phyloP scores from a whole-genome alignment of 306 rosid genomes.

The Trifolium subterraneum region DNA sequence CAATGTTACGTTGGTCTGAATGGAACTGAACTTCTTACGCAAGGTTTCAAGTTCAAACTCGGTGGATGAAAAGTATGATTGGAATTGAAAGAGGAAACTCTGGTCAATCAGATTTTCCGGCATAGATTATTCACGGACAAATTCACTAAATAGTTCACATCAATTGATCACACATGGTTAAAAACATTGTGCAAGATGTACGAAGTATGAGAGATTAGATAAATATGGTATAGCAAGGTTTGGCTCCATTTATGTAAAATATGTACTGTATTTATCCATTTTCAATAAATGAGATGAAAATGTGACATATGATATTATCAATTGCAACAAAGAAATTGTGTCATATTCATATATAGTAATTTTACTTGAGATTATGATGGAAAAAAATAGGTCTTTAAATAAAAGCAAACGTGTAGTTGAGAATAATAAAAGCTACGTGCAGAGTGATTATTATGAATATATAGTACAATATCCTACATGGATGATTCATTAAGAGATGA shows the following conservation, averaged over 20 bases:
- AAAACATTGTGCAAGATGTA: background rate
- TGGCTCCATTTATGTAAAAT: conserved; percentile 11
- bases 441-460: background rate
- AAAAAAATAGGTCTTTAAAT: background rate
- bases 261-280: conserved; percentile 6
- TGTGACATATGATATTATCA: background rate
- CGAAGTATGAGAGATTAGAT: background rate
- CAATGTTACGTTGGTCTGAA: background rate
- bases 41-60: background rate
- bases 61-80: background rate
- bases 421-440: conserved; percentile 4
- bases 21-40: too few species aligned
- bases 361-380: background rate
- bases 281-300: conserved; percentile 1
- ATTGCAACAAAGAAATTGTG: background rate
- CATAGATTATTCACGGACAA: background rate
- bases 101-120: background rate
- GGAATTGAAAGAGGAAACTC: background rate
- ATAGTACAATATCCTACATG: background rate
- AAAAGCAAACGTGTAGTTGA: background rate
- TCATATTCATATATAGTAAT: too few species aligned
- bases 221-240: conserved; percentile 9
- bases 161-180: too few species aligned
- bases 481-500: background rate
- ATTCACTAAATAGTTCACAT: background rate